These are phyloP conservation scores for Picochlorum sp. DNA, from an alignment of 139 green algal species.

Conservation along the genomic window DNA sequence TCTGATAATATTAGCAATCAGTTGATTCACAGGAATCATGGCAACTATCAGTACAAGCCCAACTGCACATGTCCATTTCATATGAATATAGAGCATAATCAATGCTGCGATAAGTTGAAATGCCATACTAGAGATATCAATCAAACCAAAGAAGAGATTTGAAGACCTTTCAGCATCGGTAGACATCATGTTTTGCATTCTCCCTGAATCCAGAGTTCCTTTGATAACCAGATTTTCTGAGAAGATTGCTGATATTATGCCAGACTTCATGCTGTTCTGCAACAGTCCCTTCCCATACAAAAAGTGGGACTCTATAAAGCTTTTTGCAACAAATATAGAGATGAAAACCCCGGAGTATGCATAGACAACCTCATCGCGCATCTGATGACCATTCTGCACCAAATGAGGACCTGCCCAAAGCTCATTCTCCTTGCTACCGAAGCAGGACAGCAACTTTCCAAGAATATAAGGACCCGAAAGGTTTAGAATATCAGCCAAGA, in stretches of 20 bases:
- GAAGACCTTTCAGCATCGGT: constrained; percentile 65
- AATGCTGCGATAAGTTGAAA: constrained; percentile 71
- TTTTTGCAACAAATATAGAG: no score
- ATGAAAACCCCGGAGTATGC: no score
- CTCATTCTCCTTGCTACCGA: constrained; percentile 16
- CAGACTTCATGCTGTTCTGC: no score
- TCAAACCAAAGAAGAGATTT: constrained; percentile 56
- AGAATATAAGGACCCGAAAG: constrained; percentile 70
- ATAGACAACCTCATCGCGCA: no score
- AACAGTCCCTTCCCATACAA: no score
- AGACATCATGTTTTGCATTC: constrained; percentile 36
- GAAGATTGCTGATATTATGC: no score
- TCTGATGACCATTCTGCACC: no score
- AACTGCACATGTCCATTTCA: constrained; percentile 68
- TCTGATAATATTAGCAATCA: constrained; percentile 60
- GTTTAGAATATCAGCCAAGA: constrained; percentile 52
- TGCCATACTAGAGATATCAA: constrained; percentile 79
- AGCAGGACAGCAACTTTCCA: constrained; percentile 53
- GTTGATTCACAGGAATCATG: constrained; percentile 75
- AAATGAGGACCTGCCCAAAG: no score
- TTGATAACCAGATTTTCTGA: no score
- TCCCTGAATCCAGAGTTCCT: no score
- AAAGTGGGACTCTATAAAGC: no score
- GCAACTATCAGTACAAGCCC: constrained; percentile 62
- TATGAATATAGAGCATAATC: constrained; percentile 78